Evolutionary conservation across 768 basidiomycete genomes (phyloP).

Genomic region (Lentinula boryana): DNA sequence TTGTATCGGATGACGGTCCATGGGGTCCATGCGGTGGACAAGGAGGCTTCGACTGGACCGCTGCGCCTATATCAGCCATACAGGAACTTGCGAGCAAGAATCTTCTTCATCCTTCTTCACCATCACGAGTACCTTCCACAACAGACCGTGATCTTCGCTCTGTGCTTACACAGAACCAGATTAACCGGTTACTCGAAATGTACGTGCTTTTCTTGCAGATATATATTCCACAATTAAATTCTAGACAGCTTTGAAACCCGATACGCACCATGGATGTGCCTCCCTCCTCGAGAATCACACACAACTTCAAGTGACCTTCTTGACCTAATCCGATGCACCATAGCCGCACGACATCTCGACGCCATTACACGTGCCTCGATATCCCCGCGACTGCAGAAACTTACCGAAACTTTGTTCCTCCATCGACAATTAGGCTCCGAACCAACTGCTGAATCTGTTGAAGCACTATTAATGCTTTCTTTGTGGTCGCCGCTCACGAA

Average conservation of each 20-base stretch:
- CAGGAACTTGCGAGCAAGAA: conserved; percentile 28
- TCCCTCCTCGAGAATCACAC: conserved; percentile 21
- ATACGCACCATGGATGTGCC: conserved; percentile 37
- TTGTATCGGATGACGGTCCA: conserved; percentile 26
- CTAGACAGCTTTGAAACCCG: conserved; percentile 28
- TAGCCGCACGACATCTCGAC: conserved; percentile 34
- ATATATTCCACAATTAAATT: not conserved
- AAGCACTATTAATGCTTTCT: conserved; percentile 30
- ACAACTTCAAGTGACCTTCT: conserved; percentile 21
- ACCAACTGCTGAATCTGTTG: conserved; percentile 33
- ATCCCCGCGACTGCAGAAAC: conserved; percentile 26
- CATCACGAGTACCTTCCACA: conserved; percentile 11
- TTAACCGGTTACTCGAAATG: conserved; percentile 32
- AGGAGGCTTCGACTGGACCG: conserved; percentile 36
- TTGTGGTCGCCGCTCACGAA: conserved; percentile 34
- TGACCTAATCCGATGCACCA: conserved; percentile 33
- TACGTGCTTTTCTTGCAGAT: conserved; percentile 13
- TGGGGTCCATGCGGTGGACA: conserved; percentile 33
- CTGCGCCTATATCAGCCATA: conserved; percentile 40
- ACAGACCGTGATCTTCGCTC: conserved; percentile 21
- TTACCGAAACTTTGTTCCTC: conserved; percentile 30
- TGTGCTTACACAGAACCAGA: conserved; percentile 27
- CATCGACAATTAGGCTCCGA: conserved; percentile 26
- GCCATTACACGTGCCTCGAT: conserved; percentile 23
- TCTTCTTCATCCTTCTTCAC: conserved; percentile 11